Evolutionary conservation across 2,329 filamentous ascomycete species (phyloP), one percentile per base, ranked within the genome.

Genomic region (Periconia digitata): DNA sequence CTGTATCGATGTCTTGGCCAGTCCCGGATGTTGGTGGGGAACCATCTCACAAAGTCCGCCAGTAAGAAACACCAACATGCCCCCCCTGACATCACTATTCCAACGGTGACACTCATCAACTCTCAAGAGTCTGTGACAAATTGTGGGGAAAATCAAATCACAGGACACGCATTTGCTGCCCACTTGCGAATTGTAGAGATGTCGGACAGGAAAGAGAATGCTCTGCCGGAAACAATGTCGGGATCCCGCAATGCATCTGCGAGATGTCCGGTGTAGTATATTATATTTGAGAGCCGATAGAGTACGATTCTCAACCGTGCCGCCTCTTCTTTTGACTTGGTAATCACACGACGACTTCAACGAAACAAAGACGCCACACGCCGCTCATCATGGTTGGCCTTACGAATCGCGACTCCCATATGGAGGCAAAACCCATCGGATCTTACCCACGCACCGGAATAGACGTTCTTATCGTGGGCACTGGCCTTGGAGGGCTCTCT

Each of bases 361-460:
- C 20, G 39, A 17, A 40, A 6, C n/a, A n/a, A n/a, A n/a, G n/a
- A n/a, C n/a, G n/a, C n/a, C n/a, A n/a, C n/a, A n/a, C n/a, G n/a
- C 17, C 37, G 27, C 35, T 40, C 45, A 62, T 39, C 43, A 71
- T 70, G 67, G 64, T 66, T 60, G 66, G 75, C 65, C 69, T 74
- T 38, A 76, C 76, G 43, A 70, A 74, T 51, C 72, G 73, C 5
- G 77, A 78, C 66, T 76, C 76, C 16, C 73, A 69, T 20, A 68
- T 68, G 62, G 74, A 76, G 50, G 64, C 70, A 34, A 78, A 73
- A 60, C 78, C 78, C 16, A 67, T 81, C n/a, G 79, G 79, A 29
- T 78, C 76, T 3, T 81, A 80, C 61, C 73, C 75, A 18, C 56
- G 67, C 13, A 68, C 63, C 49, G 67, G 70, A 12, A 72, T 73